phyloP scores from a whole-genome alignment of 805 yeast genomes.

The Scheffersomyces lignosus region DNA sequence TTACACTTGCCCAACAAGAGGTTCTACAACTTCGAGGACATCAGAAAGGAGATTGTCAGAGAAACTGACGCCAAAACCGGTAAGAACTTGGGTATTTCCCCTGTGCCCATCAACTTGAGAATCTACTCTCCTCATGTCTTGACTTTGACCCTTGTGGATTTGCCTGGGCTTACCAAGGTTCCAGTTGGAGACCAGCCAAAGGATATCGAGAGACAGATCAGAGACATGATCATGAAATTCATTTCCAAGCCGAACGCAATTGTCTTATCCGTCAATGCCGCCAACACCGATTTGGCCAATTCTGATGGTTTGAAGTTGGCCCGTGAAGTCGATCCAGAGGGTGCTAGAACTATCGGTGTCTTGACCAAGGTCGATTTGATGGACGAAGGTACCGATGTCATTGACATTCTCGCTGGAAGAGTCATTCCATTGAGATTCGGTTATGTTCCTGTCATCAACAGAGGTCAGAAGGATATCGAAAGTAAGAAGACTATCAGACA shows the following conservation, averaged over 20 bases:
- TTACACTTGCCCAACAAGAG: conserved; percentile 87
- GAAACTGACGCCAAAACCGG: conserved; percentile 88
- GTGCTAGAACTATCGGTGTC: conserved; percentile 93
- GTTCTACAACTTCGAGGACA: conserved; percentile 84
- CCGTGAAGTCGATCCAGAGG: conserved; percentile 97
- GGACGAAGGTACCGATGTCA: conserved; percentile 98
- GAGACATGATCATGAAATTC: conserved; percentile 89
- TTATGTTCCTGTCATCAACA: conserved; percentile 79
- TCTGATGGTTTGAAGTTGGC: conserved; percentile 96
- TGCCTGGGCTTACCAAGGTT: conserved; percentile 96
- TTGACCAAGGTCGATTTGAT: conserved; percentile 93
- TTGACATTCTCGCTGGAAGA: conserved; percentile 92
- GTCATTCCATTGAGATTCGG: conserved; percentile 95
- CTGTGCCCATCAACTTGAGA: conserved; percentile 90
- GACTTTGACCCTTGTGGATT: conserved; percentile 90
- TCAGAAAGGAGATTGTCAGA: conserved; percentile 84
- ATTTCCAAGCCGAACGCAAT: conserved; percentile 95
- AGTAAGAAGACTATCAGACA: conserved; percentile 80
- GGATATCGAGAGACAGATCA: conserved; percentile 92
- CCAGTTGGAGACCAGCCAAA: conserved; percentile 99
- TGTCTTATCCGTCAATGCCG: conserved; percentile 78
- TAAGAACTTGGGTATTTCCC: conserved; percentile 81
- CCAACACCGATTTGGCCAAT: conserved; percentile 95
- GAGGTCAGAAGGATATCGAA: conserved; percentile 97
- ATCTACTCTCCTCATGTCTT: conserved; percentile 92